Evolutionary conservation across 768 basidiomycete species (phyloP).

Genomic region (Kwoniella newhampshirensis): DNA sequence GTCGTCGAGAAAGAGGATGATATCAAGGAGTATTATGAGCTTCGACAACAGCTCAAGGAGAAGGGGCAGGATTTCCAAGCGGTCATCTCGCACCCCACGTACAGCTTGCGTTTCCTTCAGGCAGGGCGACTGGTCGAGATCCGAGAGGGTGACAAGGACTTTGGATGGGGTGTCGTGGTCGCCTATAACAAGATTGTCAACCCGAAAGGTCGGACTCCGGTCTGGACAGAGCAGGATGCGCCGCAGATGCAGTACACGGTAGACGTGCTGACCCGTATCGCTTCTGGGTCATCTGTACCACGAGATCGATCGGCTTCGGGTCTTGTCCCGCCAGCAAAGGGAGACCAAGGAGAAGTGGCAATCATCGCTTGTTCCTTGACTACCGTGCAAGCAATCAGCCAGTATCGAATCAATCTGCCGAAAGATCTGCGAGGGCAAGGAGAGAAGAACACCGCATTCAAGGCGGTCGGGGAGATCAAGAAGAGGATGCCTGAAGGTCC

Average conservation of each 20-base stretch:
- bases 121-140: constrained; percentile 89
- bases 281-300: constrained; percentile 65
- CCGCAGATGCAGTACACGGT: constrained; percentile 90
- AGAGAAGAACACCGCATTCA: constrained; percentile 80
- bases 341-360: constrained; percentile 74
- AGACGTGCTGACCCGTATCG: constrained; percentile 83
- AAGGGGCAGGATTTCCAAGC: constrained; percentile 83
- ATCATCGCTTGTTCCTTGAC: constrained; percentile 85
- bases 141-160: constrained; percentile 79
- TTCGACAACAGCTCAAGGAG: constrained; percentile 87
- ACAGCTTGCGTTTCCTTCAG: constrained; percentile 90
- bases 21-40: constrained; percentile 87
- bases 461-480: constrained; percentile 87
- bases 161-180: constrained; percentile 94
- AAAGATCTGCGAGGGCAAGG: constrained; percentile 80
- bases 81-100: constrained; percentile 91
- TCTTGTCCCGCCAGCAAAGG: constrained; percentile 70
- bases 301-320: constrained; percentile 61
- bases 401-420: constrained; percentile 80
- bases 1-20: constrained; percentile 79
- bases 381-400: constrained; percentile 80
- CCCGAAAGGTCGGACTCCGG: constrained; percentile 64
- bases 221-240: constrained; percentile 60
- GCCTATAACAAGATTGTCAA: constrained; percentile 84
- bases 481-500: constrained; percentile 85